These are phyloP conservation scores for Creolimax fragrantissima DNA, from an alignment of 78 protist species.

Conservation along the genomic window DNA sequence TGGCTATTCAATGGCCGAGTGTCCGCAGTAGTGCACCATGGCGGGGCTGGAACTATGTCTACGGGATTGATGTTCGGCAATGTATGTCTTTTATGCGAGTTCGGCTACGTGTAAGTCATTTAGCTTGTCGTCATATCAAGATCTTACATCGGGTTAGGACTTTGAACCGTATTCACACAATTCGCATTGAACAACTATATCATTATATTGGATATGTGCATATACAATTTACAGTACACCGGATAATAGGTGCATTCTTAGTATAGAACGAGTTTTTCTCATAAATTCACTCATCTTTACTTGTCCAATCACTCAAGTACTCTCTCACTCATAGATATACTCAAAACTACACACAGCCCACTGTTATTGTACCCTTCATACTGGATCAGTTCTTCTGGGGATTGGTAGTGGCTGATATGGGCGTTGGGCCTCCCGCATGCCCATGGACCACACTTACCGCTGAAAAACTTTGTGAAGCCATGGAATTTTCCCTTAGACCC, in stretches of 20 bases:
- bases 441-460: not conserved
- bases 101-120: not conserved
- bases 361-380: constrained; percentile 34
- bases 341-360: constrained; percentile 24
- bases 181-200: too few relatives aligned
- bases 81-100: not conserved
- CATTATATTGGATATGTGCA: too few relatives aligned
- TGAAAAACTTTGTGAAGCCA: not conserved
- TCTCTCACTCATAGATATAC: too few relatives aligned
- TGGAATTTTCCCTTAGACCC: not conserved
- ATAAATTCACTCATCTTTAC: too few relatives aligned
- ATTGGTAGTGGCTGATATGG: not conserved
- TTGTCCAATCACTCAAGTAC: too few relatives aligned
- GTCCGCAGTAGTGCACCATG: constrained; percentile 39
- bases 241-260: too few relatives aligned
- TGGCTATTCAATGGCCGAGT: constrained; percentile 26
- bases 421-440: not conserved
- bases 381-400: constrained; percentile 41
- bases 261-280: too few relatives aligned
- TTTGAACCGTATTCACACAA: too few relatives aligned
- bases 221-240: too few relatives aligned
- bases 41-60: constrained; percentile 53
- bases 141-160: too few relatives aligned
- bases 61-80: constrained; percentile 31
- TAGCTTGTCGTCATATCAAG: too few relatives aligned